Evolutionary conservation across 2,329 filamentous ascomycete species (phyloP), one percentile per base, ranked within the genome.

Genomic region (Neoscytalidium dimidiatum): DNA sequence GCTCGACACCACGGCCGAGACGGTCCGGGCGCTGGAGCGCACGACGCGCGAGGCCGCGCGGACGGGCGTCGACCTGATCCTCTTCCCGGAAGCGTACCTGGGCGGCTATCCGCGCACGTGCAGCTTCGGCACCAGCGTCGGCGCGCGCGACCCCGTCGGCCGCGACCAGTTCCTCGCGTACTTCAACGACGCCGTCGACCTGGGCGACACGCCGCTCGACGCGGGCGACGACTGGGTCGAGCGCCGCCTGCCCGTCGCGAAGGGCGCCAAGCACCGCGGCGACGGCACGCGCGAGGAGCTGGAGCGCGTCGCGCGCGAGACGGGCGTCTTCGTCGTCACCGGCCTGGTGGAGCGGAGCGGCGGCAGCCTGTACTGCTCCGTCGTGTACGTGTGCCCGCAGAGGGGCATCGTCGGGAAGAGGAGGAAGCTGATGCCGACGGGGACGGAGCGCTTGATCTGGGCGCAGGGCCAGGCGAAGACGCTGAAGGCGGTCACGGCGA

Each of bases 361-460:
- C 0, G 94, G 94, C 0, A 94, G 90, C 67, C 75, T 97, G 60
- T 97, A 96, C 75, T 97, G 94, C 76, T 83, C 87, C 3, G 92
- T 86, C 0, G 84, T 97, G 4, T 97, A 95, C 73, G 89, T 97
- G 0, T 92, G 91, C 75, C 93, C 94, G 0, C 81, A 78, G 46
- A 74, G 84, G 52, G 94, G 94, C 4, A 74, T 90, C 7, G 74
- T 97, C 21, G 94, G 92, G 21, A 97, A 97, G 83, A 85, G 94
- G 68, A 84, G 94, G 72, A 97, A 97, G 78, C 91, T 97, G 23
- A 94, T 96, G 88, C 94, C 94, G 82, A 97, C 94, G 0, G 93
- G 88, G 1, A 86, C 86, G 0, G 94, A 97, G 73, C 86, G 94
- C 43, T 81, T 97, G 58, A 86, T 97, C 66, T 97, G 94, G 94